A percentile compares a stretch with the other conserved stretches of the same genome.
Conservation (phyloP, 768 basidiomycete species). For the Tricholoma flavovirens region DNA sequence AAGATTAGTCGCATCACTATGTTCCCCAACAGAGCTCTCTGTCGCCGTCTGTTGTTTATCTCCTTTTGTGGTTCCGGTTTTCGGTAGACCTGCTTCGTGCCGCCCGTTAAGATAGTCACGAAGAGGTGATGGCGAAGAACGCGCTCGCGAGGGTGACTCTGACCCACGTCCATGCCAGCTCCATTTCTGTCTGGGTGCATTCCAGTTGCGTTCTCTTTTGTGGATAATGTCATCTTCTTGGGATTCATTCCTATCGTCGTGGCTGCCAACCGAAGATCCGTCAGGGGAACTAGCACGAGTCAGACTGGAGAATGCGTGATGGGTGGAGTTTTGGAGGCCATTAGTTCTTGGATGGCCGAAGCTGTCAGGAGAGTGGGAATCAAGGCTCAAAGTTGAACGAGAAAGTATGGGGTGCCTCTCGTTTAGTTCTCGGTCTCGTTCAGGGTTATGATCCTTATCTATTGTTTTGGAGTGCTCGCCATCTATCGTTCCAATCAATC, state of each 20-base stretch:
- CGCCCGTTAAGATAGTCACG: constrained; percentile 10
- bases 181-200: constrained; percentile 61
- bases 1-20: neutral
- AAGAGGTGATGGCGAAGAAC: constrained; percentile 8
- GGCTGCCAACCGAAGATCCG: constrained; percentile 25
- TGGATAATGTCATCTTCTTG: constrained; percentile 20
- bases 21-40: neutral
- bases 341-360: constrained; percentile 15
- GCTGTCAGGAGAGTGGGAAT: constrained; percentile 28
- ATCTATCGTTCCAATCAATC: constrained; percentile 28
- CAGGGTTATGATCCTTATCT: constrained; percentile 38
- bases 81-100: constrained; percentile 17
- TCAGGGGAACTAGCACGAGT: constrained; percentile 40
- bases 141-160: constrained; percentile 9
- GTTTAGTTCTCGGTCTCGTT: constrained; percentile 55
- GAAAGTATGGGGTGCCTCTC: constrained; percentile 30
- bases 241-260: constrained; percentile 25
- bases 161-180: constrained; percentile 14
- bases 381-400: constrained; percentile 42
- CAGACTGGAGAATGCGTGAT: constrained; percentile 25
- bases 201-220: constrained; percentile 66
- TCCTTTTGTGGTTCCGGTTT: constrained; percentile 13
- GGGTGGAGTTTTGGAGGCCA: constrained; percentile 32
- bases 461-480: constrained; percentile 36
- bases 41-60: constrained; percentile 2